A percentile compares a stretch with the other conserved stretches of the same genome.
These are phyloP conservation scores for Neofusicoccum ribis DNA, from an alignment of 2,329 filamentous ascomycete species.

Conservation along the genomic window DNA sequence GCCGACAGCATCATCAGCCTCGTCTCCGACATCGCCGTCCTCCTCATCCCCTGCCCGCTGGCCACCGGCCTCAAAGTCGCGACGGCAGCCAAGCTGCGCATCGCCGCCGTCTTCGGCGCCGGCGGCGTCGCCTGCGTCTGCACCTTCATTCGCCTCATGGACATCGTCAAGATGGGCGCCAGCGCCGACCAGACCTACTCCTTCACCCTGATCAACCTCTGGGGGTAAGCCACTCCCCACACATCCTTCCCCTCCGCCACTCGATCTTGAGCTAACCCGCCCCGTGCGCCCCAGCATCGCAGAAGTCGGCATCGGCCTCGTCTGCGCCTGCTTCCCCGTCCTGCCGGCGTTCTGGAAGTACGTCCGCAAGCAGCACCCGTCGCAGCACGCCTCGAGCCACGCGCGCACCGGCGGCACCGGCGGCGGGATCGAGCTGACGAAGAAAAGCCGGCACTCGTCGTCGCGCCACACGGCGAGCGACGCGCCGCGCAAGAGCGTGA, in stretches of 20 bases:
- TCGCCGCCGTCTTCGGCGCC: slow-evolving; percentile 39
- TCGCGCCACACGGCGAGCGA: not conserved
- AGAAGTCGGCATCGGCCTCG: slow-evolving; percentile 23
- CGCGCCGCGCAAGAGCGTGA: not conserved
- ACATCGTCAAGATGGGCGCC: slow-evolving; percentile 35
- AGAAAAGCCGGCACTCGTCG: not conserved
- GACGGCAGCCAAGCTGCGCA: slow-evolving; percentile 37
- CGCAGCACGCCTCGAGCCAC: not conserved
- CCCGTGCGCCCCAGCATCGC: slow-evolving; percentile 19
- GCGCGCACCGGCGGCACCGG: not conserved
- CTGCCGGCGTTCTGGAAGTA: slow-evolving; percentile 12
- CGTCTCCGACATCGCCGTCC: slow-evolving; percentile 39
- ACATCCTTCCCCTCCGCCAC: too few relatives aligned
- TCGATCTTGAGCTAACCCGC: too few relatives aligned
- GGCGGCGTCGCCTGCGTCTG: slow-evolving; percentile 42
- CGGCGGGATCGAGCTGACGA: slow-evolving; percentile 2
- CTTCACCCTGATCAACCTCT: slow-evolving; percentile 39
- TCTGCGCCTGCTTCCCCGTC: slow-evolving; percentile 23
- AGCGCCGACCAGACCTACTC: slow-evolving; percentile 36
- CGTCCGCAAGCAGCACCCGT: not conserved
- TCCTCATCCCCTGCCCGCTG: slow-evolving; percentile 38
- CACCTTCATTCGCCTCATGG: slow-evolving; percentile 40
- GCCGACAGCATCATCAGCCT: slow-evolving; percentile 43
- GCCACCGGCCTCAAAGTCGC: slow-evolving; percentile 43
- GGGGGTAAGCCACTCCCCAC: slow-evolving; percentile 43